Conservation (phyloP, 73 alveolate species). For the Paramecium octaurelia region DNA sequence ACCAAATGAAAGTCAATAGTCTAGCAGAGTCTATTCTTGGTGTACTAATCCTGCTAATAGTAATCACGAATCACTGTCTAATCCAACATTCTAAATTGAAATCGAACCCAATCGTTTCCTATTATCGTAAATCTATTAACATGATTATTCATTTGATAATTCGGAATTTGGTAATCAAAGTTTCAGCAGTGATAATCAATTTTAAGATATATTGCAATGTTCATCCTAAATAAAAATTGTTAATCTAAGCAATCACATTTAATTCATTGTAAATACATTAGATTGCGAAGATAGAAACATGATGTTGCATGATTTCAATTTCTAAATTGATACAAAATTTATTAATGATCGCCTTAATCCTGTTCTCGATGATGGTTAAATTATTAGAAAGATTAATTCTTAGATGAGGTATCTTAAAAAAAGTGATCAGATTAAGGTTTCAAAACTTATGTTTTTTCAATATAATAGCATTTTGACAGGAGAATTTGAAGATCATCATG, state of each 20-base stretch:
- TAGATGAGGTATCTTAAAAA: neutral
- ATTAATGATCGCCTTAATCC: neutral
- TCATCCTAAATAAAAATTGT: neutral
- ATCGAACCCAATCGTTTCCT: neutral
- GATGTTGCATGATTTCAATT: neutral
- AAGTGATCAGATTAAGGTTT: neutral
- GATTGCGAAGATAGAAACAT: neutral
- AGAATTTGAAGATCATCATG: conserved; percentile 38
- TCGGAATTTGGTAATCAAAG: neutral
- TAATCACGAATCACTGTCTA: neutral
- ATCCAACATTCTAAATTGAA: conserved; percentile 6
- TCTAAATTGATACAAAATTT: neutral
- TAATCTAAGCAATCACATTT: neutral
- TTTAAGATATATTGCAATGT: neutral
- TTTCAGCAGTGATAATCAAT: neutral
- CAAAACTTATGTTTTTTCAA: neutral
- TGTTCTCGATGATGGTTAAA: neutral
- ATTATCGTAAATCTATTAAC: neutral
- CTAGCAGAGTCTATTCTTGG: neutral
- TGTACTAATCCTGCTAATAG: conserved; percentile 2
- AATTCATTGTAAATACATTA: neutral
- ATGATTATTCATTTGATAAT: neutral
- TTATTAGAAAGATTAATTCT: neutral
- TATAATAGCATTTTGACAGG: conserved; percentile 8
- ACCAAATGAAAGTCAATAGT: conserved; percentile 5